Conservation (phyloP, 2,329 filamentous ascomycete genomes). For the Berkeleyomyces rouxiae region DNA sequence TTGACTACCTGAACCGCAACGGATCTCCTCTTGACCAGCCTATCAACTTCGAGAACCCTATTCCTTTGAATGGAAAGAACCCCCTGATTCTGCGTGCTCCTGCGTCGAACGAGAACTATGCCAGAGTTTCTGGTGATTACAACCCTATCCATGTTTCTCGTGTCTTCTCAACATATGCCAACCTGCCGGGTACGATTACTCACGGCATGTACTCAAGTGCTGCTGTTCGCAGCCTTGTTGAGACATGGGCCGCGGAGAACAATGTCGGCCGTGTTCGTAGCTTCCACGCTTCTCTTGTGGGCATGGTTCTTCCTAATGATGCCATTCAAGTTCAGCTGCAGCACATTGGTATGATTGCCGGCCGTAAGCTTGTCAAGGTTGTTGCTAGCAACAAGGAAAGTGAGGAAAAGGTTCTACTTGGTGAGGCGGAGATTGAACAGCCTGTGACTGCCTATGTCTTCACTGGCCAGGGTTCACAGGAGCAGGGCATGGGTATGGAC, state of each 20-base stretch:
- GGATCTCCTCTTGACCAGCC: conserved; percentile 90
- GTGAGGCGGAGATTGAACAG: conserved; percentile 94
- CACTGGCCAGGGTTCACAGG: conserved; percentile 94
- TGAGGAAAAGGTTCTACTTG: conserved; percentile 88
- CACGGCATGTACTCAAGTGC: conserved; percentile 99
- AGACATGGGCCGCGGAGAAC: conserved; percentile 98
- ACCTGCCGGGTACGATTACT: conserved; percentile 89
- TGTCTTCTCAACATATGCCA: conserved; percentile 90
- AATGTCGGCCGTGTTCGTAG: conserved; percentile 92
- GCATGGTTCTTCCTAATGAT: conserved; percentile 96
- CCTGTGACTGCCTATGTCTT: conserved; percentile 95
- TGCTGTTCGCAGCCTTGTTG: conserved; percentile 83
- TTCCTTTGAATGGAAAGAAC: conserved; percentile 83
- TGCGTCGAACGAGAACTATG: conserved; percentile 94
- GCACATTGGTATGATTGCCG: conserved; percentile 93
- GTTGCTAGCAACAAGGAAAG: conserved; percentile 91
- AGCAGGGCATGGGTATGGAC: conserved; percentile 99
- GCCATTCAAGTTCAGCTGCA: conserved; percentile 88
- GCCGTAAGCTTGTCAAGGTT: conserved; percentile 98
- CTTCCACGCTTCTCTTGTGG: conserved; percentile 92
- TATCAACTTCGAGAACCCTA: conserved; percentile 91
- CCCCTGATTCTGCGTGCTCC: conserved; percentile 79
- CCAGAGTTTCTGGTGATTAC: conserved; percentile 92
- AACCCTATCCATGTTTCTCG: conserved; percentile 98
- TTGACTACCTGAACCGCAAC: conserved; percentile 87